These are phyloP conservation scores for Domatiomyces catenatus DNA, from an alignment of 2,329 filamentous ascomycete genomes.

Conservation along the genomic window DNA sequence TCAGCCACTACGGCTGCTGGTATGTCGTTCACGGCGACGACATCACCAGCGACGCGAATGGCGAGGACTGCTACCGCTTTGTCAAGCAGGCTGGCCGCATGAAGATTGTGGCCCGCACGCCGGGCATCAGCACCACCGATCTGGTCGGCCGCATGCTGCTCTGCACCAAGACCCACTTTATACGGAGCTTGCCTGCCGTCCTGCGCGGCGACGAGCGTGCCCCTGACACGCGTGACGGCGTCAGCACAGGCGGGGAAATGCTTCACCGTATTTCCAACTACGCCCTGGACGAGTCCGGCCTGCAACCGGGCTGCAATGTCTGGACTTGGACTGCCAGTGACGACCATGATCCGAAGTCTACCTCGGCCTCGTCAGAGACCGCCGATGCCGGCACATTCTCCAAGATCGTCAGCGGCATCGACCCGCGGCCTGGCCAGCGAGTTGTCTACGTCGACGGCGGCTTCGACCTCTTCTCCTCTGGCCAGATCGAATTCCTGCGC, in stretches of 20 bases:
- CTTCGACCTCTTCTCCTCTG: slow-evolving; percentile 91
- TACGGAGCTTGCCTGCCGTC: slow-evolving; percentile 64
- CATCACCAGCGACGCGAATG: slow-evolving; percentile 84
- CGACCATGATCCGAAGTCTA: slow-evolving; percentile 22
- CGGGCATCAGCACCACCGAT: slow-evolving; percentile 92
- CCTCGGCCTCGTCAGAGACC: slow-evolving; percentile 20
- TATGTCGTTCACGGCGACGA: slow-evolving; percentile 96
- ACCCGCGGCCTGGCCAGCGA: slow-evolving; percentile 59
- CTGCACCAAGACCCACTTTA: slow-evolving; percentile 88
- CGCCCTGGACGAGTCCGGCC: slow-evolving; percentile 70
- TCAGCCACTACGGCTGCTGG: slow-evolving; percentile 84
- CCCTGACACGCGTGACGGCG: background rate
- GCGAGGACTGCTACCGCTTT: slow-evolving; percentile 93
- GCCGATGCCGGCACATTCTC: slow-evolving; percentile 52
- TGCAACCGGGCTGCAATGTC: slow-evolving; percentile 63
- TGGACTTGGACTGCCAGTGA: slow-evolving; percentile 54
- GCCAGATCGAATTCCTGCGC: slow-evolving; percentile 87
- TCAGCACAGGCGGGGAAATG: slow-evolving; percentile 45
- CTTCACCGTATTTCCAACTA: slow-evolving; percentile 66
- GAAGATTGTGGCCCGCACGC: slow-evolving; percentile 91
- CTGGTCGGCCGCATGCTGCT: slow-evolving; percentile 95
- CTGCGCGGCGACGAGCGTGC: slow-evolving; percentile 34
- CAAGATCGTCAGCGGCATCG: slow-evolving; percentile 54
- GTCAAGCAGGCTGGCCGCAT: slow-evolving; percentile 89
- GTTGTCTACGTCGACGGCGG: slow-evolving; percentile 93